phyloP scores from a whole-genome alignment of 1,284 basidiomycete species.

The Megacollybia platyphylla region DNA sequence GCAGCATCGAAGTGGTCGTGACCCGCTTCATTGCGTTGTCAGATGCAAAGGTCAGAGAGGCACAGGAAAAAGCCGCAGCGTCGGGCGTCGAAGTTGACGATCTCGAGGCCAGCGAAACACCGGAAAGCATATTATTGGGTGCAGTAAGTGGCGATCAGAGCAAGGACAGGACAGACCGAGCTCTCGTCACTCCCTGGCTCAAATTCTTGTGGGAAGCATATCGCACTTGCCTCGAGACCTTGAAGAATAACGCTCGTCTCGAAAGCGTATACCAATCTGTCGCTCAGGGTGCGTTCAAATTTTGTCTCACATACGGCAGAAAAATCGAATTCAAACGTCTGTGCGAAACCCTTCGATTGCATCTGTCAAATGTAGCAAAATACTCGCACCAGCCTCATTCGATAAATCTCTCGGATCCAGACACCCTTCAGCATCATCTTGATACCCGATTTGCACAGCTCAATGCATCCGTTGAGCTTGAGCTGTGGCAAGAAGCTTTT shows the following conservation, averaged over 20 bases:
- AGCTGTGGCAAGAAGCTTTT: constrained; percentile 99
- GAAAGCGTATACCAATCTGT: constrained; percentile 95
- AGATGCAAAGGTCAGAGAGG: constrained; percentile 79
- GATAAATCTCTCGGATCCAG: constrained; percentile 96
- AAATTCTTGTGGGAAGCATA: constrained; percentile 99
- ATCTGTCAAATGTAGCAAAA: constrained; percentile 91
- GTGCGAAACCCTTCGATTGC: constrained; percentile 93
- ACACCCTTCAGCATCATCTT: constrained; percentile 93
- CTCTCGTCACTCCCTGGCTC: constrained; percentile 94
- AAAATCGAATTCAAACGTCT: constrained; percentile 97
- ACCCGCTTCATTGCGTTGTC: constrained; percentile 82
- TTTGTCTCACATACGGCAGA: constrained; percentile 88
- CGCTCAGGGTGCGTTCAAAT: constrained; percentile 94
- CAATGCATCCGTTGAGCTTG: constrained; percentile 95
- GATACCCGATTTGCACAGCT: constrained; percentile 98
- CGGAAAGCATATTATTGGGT: constrained; percentile 81
- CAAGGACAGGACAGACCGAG: constrained; percentile 91
- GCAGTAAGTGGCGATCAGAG: constrained; percentile 87
- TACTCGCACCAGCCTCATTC: constrained; percentile 92
- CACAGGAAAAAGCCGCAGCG: constrained; percentile 77
- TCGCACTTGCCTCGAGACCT: constrained; percentile 89
- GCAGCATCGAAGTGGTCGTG: constrained; percentile 88
- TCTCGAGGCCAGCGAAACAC: constrained; percentile 84
- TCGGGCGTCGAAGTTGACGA: constrained; percentile 79
- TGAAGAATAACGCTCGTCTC: constrained; percentile 93